These are phyloP conservation scores for Nigrograna mackinnonii DNA, from an alignment of 2,329 filamentous ascomycete species.

Conservation along the genomic window DNA sequence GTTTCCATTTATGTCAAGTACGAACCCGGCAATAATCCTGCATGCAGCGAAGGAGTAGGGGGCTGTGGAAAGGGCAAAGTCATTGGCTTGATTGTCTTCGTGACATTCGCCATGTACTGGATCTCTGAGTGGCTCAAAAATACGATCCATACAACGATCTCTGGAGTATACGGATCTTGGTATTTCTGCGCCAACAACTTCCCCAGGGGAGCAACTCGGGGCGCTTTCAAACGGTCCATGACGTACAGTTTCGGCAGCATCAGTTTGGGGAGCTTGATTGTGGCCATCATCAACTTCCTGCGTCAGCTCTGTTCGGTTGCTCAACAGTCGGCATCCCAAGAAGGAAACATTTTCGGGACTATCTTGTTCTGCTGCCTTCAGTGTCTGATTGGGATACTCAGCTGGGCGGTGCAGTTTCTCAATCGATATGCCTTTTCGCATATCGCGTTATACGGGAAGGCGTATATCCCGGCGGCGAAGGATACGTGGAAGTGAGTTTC, in stretches of 20 bases:
- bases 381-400: slow-evolving; percentile 75
- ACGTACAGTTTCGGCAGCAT: slow-evolving; percentile 95
- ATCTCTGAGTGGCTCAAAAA: slow-evolving; percentile 93
- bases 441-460: slow-evolving; percentile 89
- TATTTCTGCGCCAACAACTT: slow-evolving; percentile 77
- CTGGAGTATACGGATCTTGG: slow-evolving; percentile 90
- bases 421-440: slow-evolving; percentile 93
- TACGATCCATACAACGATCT: slow-evolving; percentile 84
- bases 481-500: slow-evolving; percentile 72
- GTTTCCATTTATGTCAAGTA: slow-evolving; percentile 87
- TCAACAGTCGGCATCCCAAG: slow-evolving; percentile 63
- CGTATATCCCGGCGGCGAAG: slow-evolving; percentile 84
- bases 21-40: slow-evolving; percentile 65
- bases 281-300: slow-evolving; percentile 85
- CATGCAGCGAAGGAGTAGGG: slow-evolving; percentile 57
- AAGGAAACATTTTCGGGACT: slow-evolving; percentile 70
- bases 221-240: slow-evolving; percentile 78
- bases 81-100: slow-evolving; percentile 81
- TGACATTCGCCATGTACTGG: slow-evolving; percentile 94
- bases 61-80: slow-evolving; percentile 76
- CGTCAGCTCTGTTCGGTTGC: slow-evolving; percentile 83
- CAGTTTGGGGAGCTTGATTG: slow-evolving; percentile 79
- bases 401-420: slow-evolving; percentile 87
- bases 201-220: slow-evolving; percentile 77
- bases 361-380: slow-evolving; percentile 75